Evolutionary conservation across 228 moss, liverwort and hornwort species (phyloP), one percentile per base, ranked within the genome.

Genomic region (Sphagnum fallax): DNA sequence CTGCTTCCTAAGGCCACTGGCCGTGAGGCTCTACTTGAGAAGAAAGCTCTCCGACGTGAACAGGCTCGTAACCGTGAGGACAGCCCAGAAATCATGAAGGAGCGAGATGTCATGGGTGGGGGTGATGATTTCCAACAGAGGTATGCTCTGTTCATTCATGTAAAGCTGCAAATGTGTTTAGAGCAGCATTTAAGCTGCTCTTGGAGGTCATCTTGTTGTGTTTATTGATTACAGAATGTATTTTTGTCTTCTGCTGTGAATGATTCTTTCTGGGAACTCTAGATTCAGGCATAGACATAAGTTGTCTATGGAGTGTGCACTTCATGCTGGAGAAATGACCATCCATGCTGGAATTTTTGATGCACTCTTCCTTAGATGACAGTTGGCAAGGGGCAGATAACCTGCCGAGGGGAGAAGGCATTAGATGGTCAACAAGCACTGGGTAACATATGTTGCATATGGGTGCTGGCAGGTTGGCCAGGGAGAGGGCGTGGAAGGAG

Each of bases 91-190:
- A 10, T 79, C 60, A 81, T 89, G 75, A 89, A 74, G 74, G 91
- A 94, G 75, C 87, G 75, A 73, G 93, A 94, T 75, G 82, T 94
- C 60, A 89, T 94, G 91, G 94, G 94, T 68, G 94, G 91, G 52
- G 94, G 94, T 53, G 94, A 84, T 75, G 91, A 91, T 63, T 94
- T 94, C 66, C 91, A 94, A 65, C 61, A 76, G 74, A 90, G 85
- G 90, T 90, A 47, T 60, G 69, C 32, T 32, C 32, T 32, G 32
- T 3, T 32, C 32, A 32, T 32, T 4, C 63, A 5, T 68, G 49
- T 68, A 5, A 14, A 15, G 11, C 67, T 4, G 67, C 10, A 64
- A 47, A 18, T n/a, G 10, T 60, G 12, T 11, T 60, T 60, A 15
- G 15, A 11, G 11, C 12, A 60, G 59, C 32, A 32, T 32, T 32